Conservation (phyloP, 441 rosid genomes). For the Jatropha podagrica region DNA sequence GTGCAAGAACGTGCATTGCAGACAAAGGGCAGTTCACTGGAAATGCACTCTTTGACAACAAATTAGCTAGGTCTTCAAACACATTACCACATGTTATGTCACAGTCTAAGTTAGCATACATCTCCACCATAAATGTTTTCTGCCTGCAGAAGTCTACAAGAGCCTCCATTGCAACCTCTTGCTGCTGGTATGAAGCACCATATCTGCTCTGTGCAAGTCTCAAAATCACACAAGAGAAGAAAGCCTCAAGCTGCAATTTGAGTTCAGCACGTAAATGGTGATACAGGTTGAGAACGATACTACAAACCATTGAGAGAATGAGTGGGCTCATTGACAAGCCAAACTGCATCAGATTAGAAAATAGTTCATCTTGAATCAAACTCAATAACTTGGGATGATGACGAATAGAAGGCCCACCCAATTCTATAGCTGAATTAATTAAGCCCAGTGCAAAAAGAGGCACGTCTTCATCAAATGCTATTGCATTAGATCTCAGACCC, state of each 20-base stretch:
- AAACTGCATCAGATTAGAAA: conserved; percentile 80
- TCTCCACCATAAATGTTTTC: conserved; percentile 73
- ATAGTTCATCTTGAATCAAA: conserved; percentile 79
- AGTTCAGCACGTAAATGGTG: conserved; percentile 73
- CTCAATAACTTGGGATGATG: conserved; percentile 62
- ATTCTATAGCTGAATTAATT: conserved; percentile 84
- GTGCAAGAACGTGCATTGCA: conserved; percentile 83
- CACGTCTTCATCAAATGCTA: conserved; percentile 92
- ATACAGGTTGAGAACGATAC: conserved; percentile 87
- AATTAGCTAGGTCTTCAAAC: conserved; percentile 79
- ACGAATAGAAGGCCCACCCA: conserved; percentile 70
- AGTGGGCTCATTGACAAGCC: conserved; percentile 93
- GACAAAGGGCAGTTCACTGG: conserved; percentile 85
- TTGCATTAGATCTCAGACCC: conserved; percentile 64
- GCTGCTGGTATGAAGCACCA: conserved; percentile 84
- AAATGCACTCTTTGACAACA: conserved; percentile 86
- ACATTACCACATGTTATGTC: conserved; percentile 84
- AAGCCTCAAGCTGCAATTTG: conserved; percentile 92
- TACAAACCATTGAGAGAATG: conserved; percentile 83
- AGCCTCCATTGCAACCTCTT: conserved; percentile 97
- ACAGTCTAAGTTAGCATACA: conserved; percentile 90
- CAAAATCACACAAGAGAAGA: conserved; percentile 85
- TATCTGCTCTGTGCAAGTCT: conserved; percentile 79
- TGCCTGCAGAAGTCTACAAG: conserved; percentile 92
- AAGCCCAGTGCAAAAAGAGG: conserved; percentile 94